Evolutionary conservation across 2,329 filamentous ascomycete genomes (phyloP).

Genomic region (Apiospora phragmitis): DNA sequence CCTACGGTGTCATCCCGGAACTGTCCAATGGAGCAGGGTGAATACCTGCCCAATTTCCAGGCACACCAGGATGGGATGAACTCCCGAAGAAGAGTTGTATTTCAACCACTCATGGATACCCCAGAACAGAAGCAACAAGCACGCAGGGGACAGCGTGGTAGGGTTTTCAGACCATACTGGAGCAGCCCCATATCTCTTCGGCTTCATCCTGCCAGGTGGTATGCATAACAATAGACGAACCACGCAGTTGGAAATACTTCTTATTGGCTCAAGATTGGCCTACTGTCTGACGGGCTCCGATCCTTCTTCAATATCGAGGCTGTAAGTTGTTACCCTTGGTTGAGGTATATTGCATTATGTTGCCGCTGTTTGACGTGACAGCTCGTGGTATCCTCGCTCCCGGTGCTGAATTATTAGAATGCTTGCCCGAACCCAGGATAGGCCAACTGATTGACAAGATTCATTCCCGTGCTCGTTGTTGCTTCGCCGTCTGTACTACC

Average conservation of each 20-base stretch:
- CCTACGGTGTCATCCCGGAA: not conserved
- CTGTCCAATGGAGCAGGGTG: not conserved
- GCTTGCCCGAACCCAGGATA: not conserved
- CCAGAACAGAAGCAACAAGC: not conserved
- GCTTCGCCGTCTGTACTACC: not conserved
- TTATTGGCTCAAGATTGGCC: not conserved
- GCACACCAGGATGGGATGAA: not conserved
- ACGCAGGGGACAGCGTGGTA: not conserved
- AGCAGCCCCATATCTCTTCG: not conserved
- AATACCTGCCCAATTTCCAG: not conserved
- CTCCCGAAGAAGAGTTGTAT: not conserved
- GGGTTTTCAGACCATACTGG: not conserved
- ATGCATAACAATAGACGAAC: not conserved
- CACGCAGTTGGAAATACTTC: not conserved
- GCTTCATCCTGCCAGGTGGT: not conserved
- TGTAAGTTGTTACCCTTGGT: not conserved
- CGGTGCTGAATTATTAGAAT: not conserved
- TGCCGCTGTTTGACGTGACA: not conserved
- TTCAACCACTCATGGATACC: not conserved
- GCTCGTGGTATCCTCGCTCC: not conserved
- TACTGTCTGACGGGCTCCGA: not conserved
- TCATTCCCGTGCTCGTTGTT: not conserved
- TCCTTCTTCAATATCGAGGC: not conserved
- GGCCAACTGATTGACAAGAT: not conserved
- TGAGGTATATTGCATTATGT: not conserved